Conservation (phyloP, 2,329 filamentous ascomycete genomes). For the Neurospora sp. region DNA sequence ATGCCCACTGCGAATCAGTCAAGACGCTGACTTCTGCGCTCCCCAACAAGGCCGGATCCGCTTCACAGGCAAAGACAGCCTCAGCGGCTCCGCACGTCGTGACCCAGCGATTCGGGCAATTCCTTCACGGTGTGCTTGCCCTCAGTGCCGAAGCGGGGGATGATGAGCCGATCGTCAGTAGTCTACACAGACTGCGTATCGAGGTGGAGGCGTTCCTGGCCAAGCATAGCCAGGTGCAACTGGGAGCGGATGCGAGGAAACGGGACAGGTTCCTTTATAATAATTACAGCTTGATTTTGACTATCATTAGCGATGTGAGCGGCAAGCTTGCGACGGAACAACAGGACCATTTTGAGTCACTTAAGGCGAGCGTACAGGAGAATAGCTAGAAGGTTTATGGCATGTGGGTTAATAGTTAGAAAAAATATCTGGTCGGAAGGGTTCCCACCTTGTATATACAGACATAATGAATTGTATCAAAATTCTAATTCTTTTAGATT, state of each 20-base stretch:
- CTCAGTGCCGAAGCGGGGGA: slow-evolving; percentile 87
- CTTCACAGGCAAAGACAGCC: slow-evolving; percentile 42
- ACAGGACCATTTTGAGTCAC: slow-evolving; percentile 60
- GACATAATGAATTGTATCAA: background rate
- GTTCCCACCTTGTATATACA: background rate
- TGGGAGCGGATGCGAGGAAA: slow-evolving; percentile 66
- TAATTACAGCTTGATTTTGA: slow-evolving; percentile 90
- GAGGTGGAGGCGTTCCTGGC: slow-evolving; percentile 79
- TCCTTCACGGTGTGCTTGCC: slow-evolving; percentile 72
- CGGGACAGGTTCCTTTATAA: slow-evolving; percentile 84
- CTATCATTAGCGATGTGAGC: slow-evolving; percentile 71
- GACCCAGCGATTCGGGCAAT: slow-evolving; percentile 91
- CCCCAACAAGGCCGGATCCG: slow-evolving; percentile 33
- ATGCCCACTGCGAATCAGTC: slow-evolving; percentile 81
- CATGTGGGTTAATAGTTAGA: background rate
- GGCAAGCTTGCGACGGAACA: slow-evolving; percentile 69
- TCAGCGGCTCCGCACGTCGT: slow-evolving; percentile 81
- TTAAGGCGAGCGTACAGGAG: slow-evolving; percentile 51
- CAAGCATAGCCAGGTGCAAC: slow-evolving; percentile 59
- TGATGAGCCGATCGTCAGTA: slow-evolving; percentile 82
- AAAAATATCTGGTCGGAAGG: background rate
- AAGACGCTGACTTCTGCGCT: slow-evolving; percentile 48
- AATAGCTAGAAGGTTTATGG: slow-evolving; percentile 20
- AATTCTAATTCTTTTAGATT: background rate
- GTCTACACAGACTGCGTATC: slow-evolving; percentile 61